Percentiles rank a stretch among this genome's conserved stretches.
phyloP scores from a whole-genome alignment of 2,329 filamentous ascomycete genomes.

The Chaetomium globosum region DNA sequence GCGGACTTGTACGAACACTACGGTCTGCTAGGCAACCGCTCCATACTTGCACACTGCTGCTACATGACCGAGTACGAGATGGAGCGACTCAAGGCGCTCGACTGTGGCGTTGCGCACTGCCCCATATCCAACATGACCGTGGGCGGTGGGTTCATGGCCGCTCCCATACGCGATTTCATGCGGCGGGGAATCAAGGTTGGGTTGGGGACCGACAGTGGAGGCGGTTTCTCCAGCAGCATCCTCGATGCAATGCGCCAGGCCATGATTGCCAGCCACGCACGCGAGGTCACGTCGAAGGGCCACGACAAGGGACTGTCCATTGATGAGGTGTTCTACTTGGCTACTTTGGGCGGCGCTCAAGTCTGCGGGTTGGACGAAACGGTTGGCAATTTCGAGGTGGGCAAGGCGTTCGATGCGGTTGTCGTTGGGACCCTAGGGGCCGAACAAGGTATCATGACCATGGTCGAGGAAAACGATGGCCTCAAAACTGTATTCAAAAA shows the following conservation, averaged over 20 bases:
- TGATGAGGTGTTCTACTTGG: constrained; percentile 60
- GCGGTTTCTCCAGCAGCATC: constrained; percentile 63
- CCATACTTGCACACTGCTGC: constrained; percentile 69
- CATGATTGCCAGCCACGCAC: constrained; percentile 56
- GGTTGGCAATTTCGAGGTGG: constrained; percentile 60
- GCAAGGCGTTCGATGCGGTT: constrained; percentile 65
- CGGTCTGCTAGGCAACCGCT: constrained; percentile 55
- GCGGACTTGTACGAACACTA: constrained; percentile 62
- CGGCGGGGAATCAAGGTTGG: constrained; percentile 64
- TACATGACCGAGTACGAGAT: constrained; percentile 62
- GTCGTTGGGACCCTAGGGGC: constrained; percentile 48
- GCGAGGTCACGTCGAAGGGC: constrained; percentile 47
- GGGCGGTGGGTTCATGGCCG: constrained; percentile 64
- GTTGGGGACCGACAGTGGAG: constrained; percentile 65
- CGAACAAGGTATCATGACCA: constrained; percentile 52
- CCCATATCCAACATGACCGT: constrained; percentile 66
- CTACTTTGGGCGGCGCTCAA: constrained; percentile 62
- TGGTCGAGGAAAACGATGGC: constrained; percentile 54
- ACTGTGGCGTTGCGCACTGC: constrained; percentile 65
- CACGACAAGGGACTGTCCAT: constrained; percentile 51
- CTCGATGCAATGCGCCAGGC: constrained; percentile 61
- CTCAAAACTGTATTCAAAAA: constrained; percentile 58
- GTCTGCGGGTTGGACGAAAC: constrained; percentile 58
- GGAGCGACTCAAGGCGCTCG: constrained; percentile 47
- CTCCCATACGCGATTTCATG: constrained; percentile 61